A percentile compares a stretch with the other conserved stretches of the same genome.
phyloP scores from a whole-genome alignment of 805 yeast species.

The Saturnispora kantuleensis region DNA sequence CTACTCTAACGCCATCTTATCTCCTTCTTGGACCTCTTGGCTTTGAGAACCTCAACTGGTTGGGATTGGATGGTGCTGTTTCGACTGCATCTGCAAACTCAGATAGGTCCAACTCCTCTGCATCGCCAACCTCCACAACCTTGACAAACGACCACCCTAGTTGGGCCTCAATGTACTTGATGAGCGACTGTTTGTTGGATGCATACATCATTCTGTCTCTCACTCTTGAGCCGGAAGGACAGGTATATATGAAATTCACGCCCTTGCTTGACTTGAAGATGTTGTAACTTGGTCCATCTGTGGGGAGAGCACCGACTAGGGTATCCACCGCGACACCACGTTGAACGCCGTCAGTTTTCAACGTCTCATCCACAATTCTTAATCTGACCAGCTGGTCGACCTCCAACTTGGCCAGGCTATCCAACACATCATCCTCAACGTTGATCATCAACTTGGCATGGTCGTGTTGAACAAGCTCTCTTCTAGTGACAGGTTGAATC shows the following conservation, averaged over 20 bases:
- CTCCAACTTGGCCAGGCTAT: not conserved
- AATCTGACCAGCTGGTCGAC: constrained; percentile 1
- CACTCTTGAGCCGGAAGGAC: constrained; percentile 86
- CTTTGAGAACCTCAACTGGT: constrained; percentile 36
- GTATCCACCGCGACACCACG: not conserved
- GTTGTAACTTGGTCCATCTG: constrained; percentile 7
- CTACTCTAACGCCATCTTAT: constrained; percentile 9
- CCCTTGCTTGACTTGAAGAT: not conserved
- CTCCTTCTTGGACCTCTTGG: constrained; percentile 67
- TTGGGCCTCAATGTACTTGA: constrained; percentile 37
- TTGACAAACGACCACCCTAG: constrained; percentile 32
- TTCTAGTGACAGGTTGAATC: constrained; percentile 10
- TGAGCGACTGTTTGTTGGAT: constrained; percentile 56
- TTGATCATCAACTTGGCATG: constrained; percentile 5
- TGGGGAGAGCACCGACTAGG: not conserved
- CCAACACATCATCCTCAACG: not conserved
- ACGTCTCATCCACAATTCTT: constrained; percentile 4
- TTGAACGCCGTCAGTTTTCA: not conserved
- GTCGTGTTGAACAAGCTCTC: constrained; percentile 5
- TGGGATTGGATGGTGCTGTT: not conserved
- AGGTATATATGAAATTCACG: constrained; percentile 64
- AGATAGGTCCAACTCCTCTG: constrained; percentile 53
- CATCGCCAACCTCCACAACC: constrained; percentile 61
- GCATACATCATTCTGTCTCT: constrained; percentile 92
- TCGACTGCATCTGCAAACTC: constrained; percentile 25